Percentiles rank a stretch among this genome's conserved stretches.
Conservation (phyloP, 495 filamentous ascomycete genomes). For the Penicillium waksmanii region DNA sequence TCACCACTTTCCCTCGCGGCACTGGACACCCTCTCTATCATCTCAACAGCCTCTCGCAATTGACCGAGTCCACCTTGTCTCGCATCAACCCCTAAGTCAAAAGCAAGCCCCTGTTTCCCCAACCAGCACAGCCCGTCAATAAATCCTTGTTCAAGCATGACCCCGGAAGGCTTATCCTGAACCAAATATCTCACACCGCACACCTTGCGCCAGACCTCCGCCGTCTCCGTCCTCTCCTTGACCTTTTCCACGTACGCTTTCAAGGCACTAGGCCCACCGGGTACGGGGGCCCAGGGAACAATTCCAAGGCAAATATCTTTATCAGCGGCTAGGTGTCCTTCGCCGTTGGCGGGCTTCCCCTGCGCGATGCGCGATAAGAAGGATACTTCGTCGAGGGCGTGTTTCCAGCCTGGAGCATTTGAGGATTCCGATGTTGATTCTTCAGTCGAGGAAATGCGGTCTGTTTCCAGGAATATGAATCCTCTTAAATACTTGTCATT, state of each 20-base stretch:
- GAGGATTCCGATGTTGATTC: slow-evolving; percentile 28
- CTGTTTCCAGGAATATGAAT: slow-evolving; percentile 82
- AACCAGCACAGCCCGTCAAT: slow-evolving; percentile 71
- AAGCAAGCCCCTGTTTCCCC: slow-evolving; percentile 62
- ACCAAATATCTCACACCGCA: slow-evolving; percentile 80
- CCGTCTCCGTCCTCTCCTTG: slow-evolving; percentile 26
- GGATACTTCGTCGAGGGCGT: slow-evolving; percentile 72
- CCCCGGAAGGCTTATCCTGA: slow-evolving; percentile 71
- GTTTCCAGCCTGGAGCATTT: slow-evolving; percentile 50
- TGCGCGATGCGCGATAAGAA: slow-evolving; percentile 66
- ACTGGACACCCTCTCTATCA: slow-evolving; percentile 68
- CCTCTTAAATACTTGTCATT: slow-evolving; percentile 50
- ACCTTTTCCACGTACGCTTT: slow-evolving; percentile 55
- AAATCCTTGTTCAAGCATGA: slow-evolving; percentile 62
- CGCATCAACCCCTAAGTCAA: slow-evolving; percentile 84
- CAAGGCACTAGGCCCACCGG: slow-evolving; percentile 54
- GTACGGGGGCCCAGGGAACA: slow-evolving; percentile 82
- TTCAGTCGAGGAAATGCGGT: slow-evolving; percentile 64
- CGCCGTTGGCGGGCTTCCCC: slow-evolving; percentile 57
- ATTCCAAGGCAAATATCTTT: slow-evolving; percentile 62
- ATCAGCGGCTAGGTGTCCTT: slow-evolving; percentile 60
- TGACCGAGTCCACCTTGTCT: slow-evolving; percentile 69
- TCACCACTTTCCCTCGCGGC: slow-evolving; percentile 60
- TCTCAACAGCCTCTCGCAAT: slow-evolving; percentile 69
- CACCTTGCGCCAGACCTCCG: slow-evolving; percentile 53